These are phyloP conservation scores for Apiotrichum mycotoxinovorans DNA, from an alignment of 1,284 basidiomycete species.

Conservation along the genomic window DNA sequence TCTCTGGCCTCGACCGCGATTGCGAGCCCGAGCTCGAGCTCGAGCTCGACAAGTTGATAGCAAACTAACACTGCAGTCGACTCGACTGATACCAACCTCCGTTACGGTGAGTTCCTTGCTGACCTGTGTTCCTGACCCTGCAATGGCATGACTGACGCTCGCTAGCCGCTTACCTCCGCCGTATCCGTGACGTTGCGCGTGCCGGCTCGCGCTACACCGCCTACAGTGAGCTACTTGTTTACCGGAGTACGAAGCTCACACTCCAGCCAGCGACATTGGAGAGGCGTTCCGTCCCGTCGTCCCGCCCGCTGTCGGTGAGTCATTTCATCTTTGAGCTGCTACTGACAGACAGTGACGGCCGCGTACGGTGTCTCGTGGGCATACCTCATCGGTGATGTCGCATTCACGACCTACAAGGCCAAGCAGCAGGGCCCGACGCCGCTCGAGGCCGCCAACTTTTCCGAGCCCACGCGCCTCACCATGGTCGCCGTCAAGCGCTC, in stretches of 20 bases:
- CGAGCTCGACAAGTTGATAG: neutral
- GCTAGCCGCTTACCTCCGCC: constrained; percentile 70
- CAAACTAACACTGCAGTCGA: constrained; percentile 28
- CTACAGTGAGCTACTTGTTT: constrained; percentile 61
- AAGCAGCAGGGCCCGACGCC: constrained; percentile 67
- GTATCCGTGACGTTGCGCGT: constrained; percentile 69
- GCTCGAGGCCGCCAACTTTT: constrained; percentile 69
- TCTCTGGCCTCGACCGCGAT: neutral
- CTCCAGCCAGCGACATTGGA: constrained; percentile 76
- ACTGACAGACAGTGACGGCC: constrained; percentile 35
- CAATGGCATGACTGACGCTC: constrained; percentile 32
- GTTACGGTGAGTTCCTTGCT: constrained; percentile 40
- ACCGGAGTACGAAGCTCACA: constrained; percentile 19
- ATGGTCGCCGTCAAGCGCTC: constrained; percentile 72
- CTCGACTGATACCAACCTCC: constrained; percentile 47
- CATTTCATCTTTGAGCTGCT: neutral
- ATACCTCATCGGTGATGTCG: constrained; percentile 70
- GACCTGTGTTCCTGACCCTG: neutral
- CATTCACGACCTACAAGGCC: constrained; percentile 88
- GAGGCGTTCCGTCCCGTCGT: constrained; percentile 90
- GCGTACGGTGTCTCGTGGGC: constrained; percentile 86
- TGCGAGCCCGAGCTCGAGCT: neutral
- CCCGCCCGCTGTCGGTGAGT: constrained; percentile 61
- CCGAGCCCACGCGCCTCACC: constrained; percentile 67
- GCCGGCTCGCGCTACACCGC: constrained; percentile 74